Evolutionary conservation across 2,329 filamentous ascomycete genomes (phyloP), one percentile per base, ranked within the genome.

Genomic region (Ophiobolus disseminans): DNA sequence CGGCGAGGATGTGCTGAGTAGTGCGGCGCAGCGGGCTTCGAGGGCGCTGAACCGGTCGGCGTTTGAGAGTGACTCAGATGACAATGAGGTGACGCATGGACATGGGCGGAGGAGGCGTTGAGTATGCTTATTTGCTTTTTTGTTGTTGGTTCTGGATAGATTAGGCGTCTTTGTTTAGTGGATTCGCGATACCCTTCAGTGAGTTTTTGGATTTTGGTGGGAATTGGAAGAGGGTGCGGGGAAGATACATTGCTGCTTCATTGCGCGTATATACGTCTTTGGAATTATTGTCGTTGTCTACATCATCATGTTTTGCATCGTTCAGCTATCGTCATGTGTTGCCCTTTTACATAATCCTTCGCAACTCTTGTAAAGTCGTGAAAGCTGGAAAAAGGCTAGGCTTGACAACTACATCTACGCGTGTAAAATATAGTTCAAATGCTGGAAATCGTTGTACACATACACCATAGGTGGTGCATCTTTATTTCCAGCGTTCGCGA

Each of bases 11-110:
- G 47, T 57, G 19, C 48, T 57, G 20, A 52, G 51, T 34, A 47
- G 32, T 8, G 49, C 53, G 26, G 59, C 55, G 7, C 57, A 58
- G 20, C 57, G 61, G 25, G 65, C 63, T 3, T 56, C 57, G 1
- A 46, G 50, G 4, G 50, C 55, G 22, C 50, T 65, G 55, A 45
- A 48, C 1, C 45, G 53, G 10, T 52, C 37, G 1, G 31, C 56
- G 2, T 62, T 58, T 23, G 58, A 55, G 23, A 45, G 30, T 8
- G 54, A 55, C 6, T 55, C 52, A 13, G 36, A 51, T 3, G 54
- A 53, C 2, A n/a, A n/a, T n/a, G 48, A 53, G 5, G 14, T 30
- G 1, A 34, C 43, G 4, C 41, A 47, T 19, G 22, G 16, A 21
- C 41, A 46, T 43, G 37, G 28, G 20, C 40, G 43, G 5, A 39